Evolutionary conservation across 805 yeast genomes (phyloP).

Genomic region (Ogataea neopini): DNA sequence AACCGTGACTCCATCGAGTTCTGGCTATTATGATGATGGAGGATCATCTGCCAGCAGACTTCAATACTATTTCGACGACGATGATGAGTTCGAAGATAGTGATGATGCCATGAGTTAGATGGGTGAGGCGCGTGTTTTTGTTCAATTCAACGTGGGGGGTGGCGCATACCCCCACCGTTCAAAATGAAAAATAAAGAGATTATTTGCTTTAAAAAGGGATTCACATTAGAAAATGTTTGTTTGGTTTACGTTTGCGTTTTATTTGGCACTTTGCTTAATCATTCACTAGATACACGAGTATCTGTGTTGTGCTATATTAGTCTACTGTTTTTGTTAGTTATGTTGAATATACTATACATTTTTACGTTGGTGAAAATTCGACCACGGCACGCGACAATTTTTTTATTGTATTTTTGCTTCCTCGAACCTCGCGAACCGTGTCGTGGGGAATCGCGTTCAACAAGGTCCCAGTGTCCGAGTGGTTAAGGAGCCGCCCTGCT

Average conservation of each 20-base stretch:
- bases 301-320: constrained; percentile 4
- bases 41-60: constrained; percentile 20
- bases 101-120: constrained; percentile 22
- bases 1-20: constrained; percentile 12
- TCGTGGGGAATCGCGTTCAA: no score
- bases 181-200: background rate
- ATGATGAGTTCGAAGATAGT: constrained; percentile 20
- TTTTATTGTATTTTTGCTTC: no score
- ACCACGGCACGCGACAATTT: no score
- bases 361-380: background rate
- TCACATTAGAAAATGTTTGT: background rate
- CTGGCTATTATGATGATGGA: constrained; percentile 24
- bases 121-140: no score
- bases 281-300: background rate
- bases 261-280: background rate
- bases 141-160: background rate
- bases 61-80: constrained; percentile 21
- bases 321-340: constrained; percentile 5
- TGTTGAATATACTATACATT: background rate
- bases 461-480: constrained; percentile 65
- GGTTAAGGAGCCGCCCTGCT: constrained; percentile 79
- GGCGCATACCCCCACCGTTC: background rate
- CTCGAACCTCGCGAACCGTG: no score
- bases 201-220: background rate
- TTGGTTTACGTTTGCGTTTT: background rate